These are phyloP conservation scores for Cyclostephanos tholiformis DNA, from an alignment of 108 stramenopile species.

Conservation along the genomic window DNA sequence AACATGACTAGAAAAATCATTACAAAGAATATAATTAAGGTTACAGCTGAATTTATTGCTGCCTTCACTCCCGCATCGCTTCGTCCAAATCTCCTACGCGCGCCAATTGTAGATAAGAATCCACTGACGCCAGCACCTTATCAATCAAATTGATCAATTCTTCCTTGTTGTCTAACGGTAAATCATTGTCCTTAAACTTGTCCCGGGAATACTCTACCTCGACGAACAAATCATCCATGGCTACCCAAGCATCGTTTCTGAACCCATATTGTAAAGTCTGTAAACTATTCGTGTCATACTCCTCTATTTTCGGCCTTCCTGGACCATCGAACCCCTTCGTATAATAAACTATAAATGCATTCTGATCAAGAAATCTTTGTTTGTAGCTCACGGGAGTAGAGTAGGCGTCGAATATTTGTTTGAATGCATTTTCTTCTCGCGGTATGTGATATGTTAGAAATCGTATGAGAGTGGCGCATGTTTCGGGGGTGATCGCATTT, in stretches of 20 bases:
- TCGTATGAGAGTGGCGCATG: slow-evolving; percentile 19
- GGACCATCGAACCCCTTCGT: slow-evolving; percentile 88
- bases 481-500: slow-evolving; percentile 12
- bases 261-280: slow-evolving; percentile 79
- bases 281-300: slow-evolving; percentile 41
- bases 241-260: slow-evolving; percentile 83
- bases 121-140: slow-evolving; percentile 20
- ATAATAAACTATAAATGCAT: slow-evolving; percentile 89
- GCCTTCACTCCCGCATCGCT: slow-evolving; percentile 10
- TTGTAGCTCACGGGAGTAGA: slow-evolving; percentile 81
- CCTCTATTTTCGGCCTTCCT: slow-evolving; percentile 66
- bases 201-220: slow-evolving; percentile 58
- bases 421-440: slow-evolving; percentile 64
- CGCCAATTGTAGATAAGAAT: slow-evolving; percentile 37
- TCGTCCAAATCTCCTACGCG: slow-evolving; percentile 35
- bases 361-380: slow-evolving; percentile 82
- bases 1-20: background rate
- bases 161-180: background rate
- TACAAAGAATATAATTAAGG: background rate
- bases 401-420: slow-evolving; percentile 81
- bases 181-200: slow-evolving; percentile 4
- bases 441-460: slow-evolving; percentile 39
- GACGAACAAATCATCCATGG: slow-evolving; percentile 61
- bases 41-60: background rate
- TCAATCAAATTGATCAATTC: slow-evolving; percentile 25